Percentiles rank a stretch among this genome's conserved stretches.
Conservation (phyloP, 31 red algal species). For the Porphyra umbilicalis region DNA sequence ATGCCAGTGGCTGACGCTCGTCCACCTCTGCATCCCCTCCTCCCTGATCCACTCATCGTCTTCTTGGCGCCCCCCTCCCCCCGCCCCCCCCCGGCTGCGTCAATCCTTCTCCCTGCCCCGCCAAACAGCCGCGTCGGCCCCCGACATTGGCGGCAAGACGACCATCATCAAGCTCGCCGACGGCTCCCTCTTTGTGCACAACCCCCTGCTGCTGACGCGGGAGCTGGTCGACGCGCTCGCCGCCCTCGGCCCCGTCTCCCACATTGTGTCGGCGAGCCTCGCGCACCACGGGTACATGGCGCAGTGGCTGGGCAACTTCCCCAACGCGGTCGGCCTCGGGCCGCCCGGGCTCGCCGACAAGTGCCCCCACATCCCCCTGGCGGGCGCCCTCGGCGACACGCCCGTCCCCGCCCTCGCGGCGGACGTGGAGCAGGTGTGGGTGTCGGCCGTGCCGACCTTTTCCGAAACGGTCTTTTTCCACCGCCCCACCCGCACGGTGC, state of each 20-base stretch:
- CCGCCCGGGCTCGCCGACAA: not conserved
- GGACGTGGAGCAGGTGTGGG: not conserved
- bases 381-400: not conserved
- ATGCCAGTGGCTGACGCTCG: not conserved
- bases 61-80: not conserved
- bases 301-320: not conserved
- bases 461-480: not conserved
- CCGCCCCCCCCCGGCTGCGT: not conserved
- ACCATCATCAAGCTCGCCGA: constrained; percentile 18
- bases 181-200: constrained; percentile 16
- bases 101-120: not conserved
- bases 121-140: not conserved
- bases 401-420: not conserved
- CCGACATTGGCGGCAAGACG: constrained; percentile 18
- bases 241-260: constrained; percentile 6
- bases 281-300: constrained; percentile 13
- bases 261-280: constrained; percentile 14
- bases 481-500: not conserved
- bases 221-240: constrained; percentile 22
- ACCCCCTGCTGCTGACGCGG: constrained; percentile 10
- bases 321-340: not conserved
- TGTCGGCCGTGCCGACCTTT: not conserved
- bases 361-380: not conserved
- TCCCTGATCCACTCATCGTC: not conserved
- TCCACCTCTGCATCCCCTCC: not conserved